Evolutionary conservation across 805 yeast genomes (phyloP), one percentile per base, ranked within the genome.

Genomic region (Grigorovia jiainica): DNA sequence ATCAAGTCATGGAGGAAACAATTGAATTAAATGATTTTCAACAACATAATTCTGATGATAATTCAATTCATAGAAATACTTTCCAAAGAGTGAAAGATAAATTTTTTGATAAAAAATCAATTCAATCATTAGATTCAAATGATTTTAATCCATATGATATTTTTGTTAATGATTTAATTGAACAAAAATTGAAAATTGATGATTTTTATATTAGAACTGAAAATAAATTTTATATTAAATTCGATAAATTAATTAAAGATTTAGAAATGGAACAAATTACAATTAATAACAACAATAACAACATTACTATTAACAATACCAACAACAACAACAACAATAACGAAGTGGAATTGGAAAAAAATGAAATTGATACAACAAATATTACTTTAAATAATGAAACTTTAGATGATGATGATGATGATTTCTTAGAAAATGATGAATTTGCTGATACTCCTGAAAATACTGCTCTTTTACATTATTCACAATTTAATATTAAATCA

Each of bases 131-230:
- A 8, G 19, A 31, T 36, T 27, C 39, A 18, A 36, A 36, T 8
- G 39, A 36, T 15, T 61, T 59, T 41, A 63, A 65, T 27, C 65
- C 72, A 7, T 58, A 58, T 34, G 66, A 65, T 23, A 64, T 70
- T 1, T 79, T 79, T 46, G 50, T 77, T 25, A 59, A 65, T 31
- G 68, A 67, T 43, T 61, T 79, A 40, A 50, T 65, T 21, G 58
- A 54, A 11, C 82, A 79, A 50, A 64, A 76, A 43, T 47, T 49
- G 17, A 77, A 75, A 49, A 69, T 79, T 42, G 77, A 75, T 51
- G 63, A 57, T 8, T 79, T 79, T 46, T 79, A 72, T 56, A 58
- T 61, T 34, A 46, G 52, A 20, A 70, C 70, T 41, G 80, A 78
- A 51, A 52, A 61, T 1, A 71, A 69, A 45, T 62, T 76, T 15